Conservation (phyloP, 495 filamentous ascomycete genomes). For the Penicillium waksmanii region DNA sequence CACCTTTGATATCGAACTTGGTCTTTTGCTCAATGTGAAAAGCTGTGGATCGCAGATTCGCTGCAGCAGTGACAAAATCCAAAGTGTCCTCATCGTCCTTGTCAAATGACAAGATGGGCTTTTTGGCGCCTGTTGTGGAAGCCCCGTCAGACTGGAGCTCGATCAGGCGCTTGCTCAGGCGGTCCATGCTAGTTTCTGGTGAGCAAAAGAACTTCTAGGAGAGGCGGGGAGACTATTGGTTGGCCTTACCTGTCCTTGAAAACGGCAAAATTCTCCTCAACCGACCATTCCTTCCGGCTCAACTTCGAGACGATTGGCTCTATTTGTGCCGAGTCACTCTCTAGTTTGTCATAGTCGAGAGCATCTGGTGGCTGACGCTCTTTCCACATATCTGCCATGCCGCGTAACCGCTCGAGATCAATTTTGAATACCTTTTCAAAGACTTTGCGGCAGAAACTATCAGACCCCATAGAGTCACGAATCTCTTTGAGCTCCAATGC, state of each 20-base stretch:
- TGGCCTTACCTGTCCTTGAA: slow-evolving; percentile 71
- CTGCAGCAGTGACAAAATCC: slow-evolving; percentile 89
- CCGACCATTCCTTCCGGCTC: slow-evolving; percentile 78
- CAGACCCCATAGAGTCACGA: slow-evolving; percentile 77
- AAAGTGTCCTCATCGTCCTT: slow-evolving; percentile 97
- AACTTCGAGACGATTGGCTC: slow-evolving; percentile 60
- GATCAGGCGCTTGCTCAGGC: slow-evolving; percentile 74
- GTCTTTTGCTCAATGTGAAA: slow-evolving; percentile 88
- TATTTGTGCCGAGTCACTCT: slow-evolving; percentile 52
- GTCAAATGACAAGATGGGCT: slow-evolving; percentile 81
- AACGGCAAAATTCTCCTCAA: slow-evolving; percentile 80
- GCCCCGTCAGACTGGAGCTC: slow-evolving; percentile 37
- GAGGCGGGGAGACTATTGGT: not conserved
- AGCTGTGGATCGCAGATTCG: slow-evolving; percentile 81
- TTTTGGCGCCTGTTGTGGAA: slow-evolving; percentile 38
- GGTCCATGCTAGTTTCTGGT: slow-evolving; percentile 58
- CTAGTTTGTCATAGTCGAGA: slow-evolving; percentile 63
- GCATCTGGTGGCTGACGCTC: slow-evolving; percentile 71
- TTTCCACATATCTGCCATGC: slow-evolving; percentile 98
- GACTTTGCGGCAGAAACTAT: slow-evolving; percentile 76
- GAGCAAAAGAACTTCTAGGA: not conserved
- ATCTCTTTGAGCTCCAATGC: slow-evolving; percentile 82
- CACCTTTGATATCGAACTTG: slow-evolving; percentile 93
- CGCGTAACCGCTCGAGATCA: slow-evolving; percentile 81
- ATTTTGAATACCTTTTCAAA: slow-evolving; percentile 92